phyloP scores from a whole-genome alignment of 2,329 filamentous ascomycete species.

The Bipolaris cookei region DNA sequence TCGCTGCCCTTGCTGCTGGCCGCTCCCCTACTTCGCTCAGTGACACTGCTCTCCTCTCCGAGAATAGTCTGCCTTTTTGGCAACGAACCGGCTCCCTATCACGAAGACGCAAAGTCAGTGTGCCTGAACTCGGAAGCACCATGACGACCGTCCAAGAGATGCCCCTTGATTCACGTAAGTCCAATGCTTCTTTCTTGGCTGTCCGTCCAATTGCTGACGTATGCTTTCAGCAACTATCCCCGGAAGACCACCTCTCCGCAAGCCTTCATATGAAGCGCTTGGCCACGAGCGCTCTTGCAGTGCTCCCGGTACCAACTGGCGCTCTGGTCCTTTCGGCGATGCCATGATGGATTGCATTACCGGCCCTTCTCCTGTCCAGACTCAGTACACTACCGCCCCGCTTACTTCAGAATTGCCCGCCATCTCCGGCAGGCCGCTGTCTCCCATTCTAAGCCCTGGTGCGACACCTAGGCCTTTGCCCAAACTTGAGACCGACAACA shows the following conservation, averaged over 20 bases:
- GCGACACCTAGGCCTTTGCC: conserved; percentile 37
- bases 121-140: conserved; percentile 47
- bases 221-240: conserved; percentile 47
- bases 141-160: conserved; percentile 51
- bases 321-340: conserved; percentile 49
- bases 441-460: conserved; percentile 46
- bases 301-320: conserved; percentile 49
- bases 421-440: conserved; percentile 22
- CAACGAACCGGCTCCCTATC: conserved; percentile 48
- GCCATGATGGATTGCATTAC: conserved; percentile 49
- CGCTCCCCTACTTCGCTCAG: conserved; percentile 51
- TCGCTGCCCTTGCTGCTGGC: conserved; percentile 46
- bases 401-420: conserved; percentile 25
- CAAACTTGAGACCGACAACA: conserved; percentile 41
- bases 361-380: conserved; percentile 39
- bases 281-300: conserved; percentile 50
- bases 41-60: conserved; percentile 46
- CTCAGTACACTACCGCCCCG: conserved; percentile 25
- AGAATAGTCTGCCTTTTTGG: conserved; percentile 43
- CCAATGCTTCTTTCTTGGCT: not conserved
- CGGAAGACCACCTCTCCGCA: conserved; percentile 48
- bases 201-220: conserved; percentile 22
- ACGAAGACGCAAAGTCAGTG: conserved; percentile 50
- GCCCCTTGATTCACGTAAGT: conserved; percentile 51
- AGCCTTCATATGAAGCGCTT: conserved; percentile 42